A percentile compares a stretch with the other conserved stretches of the same genome.
phyloP scores from a whole-genome alignment of 306 rosid genomes.

The Vachellia collinsii region DNA sequence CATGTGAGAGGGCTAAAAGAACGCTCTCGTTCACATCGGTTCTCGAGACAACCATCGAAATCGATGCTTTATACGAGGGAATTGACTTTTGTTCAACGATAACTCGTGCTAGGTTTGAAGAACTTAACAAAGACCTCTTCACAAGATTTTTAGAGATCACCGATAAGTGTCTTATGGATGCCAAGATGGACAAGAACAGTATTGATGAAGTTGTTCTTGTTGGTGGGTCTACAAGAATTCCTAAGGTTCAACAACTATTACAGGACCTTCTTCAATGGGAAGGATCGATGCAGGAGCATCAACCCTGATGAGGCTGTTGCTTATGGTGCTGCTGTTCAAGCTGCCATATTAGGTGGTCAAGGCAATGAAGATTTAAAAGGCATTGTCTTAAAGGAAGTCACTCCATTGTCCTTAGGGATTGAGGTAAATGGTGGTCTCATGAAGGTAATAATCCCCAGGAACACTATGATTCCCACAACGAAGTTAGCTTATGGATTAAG shows the following conservation, averaged over 20 bases:
- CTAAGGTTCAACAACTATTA: constrained; percentile 53
- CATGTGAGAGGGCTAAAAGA: no score
- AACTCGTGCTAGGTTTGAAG: neutral
- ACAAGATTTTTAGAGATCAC: constrained; percentile 49
- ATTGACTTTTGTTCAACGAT: no score
- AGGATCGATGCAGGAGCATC: constrained; percentile 57
- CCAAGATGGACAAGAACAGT: constrained; percentile 47
- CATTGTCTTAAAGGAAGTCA: constrained; percentile 52
- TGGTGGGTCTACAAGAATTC: constrained; percentile 68
- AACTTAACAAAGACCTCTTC: constrained; percentile 36
- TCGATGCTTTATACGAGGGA: no score
- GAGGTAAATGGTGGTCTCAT: constrained; percentile 34
- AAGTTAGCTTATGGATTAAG: neutral
- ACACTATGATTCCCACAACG: neutral
- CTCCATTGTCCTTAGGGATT: constrained; percentile 55
- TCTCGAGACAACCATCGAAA: no score
- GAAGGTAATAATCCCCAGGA: neutral
- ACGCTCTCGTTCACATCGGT: no score
- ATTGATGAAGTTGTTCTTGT: constrained; percentile 59
- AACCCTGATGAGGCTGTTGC: constrained; percentile 71
- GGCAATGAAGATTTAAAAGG: constrained; percentile 44
- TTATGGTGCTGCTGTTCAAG: constrained; percentile 62
- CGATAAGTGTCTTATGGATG: constrained; percentile 52
- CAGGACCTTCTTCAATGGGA: constrained; percentile 52
- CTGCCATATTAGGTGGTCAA: constrained; percentile 50